Evolutionary conservation across 2,329 filamentous ascomycete species (phyloP), one percentile per base, ranked within the genome.

Genomic region (Aspergillus carbonarius): DNA sequence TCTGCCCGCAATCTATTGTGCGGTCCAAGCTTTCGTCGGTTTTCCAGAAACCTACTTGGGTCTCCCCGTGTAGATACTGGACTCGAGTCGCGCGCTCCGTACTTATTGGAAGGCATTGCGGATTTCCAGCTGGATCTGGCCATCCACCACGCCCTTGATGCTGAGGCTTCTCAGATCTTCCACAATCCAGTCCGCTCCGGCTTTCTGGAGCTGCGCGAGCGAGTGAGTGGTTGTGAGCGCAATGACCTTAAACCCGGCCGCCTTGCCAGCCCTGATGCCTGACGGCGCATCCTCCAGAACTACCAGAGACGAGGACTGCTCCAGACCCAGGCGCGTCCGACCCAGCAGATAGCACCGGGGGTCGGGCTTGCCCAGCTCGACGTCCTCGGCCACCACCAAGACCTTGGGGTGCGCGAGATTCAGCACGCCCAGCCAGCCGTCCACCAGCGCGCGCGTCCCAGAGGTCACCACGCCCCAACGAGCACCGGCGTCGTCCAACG

Each of bases 231-330:
- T 96, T 56, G 90, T 85, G 55, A 97, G 78, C n/a, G 88, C 93
- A 47, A 96, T 78, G 12, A 96, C 93, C 70, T 85, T 88, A 79
- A 90, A 96, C 1, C 92, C 92, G 9, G 93, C 93, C 0, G 85
- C 90, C 77, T 93, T 96, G 50, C 92, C 93, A 27, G 92, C 87
- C 63, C 79, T 82, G 70, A 96, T 91, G 5, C 93, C 93, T 7
- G 92, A 91, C 5, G 93, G 92, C 57, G 91, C 91, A 78, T 97
- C 93, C 77, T 97, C 93, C 37, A 96, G 78, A 50, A 97, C 93
- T 56, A 96, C 80, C 44, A 93, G 76, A 55, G 76, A 82, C 27
- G 78, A 75, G 34, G 78, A 79, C 18, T 80, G 72, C 20, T 72
- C 70, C 27, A 81, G 65, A 0, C 81, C 81, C 15, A 93, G 81